These are phyloP conservation scores for Juglanconis oblonga DNA, from an alignment of 2,329 filamentous ascomycete species.

Conservation along the genomic window DNA sequence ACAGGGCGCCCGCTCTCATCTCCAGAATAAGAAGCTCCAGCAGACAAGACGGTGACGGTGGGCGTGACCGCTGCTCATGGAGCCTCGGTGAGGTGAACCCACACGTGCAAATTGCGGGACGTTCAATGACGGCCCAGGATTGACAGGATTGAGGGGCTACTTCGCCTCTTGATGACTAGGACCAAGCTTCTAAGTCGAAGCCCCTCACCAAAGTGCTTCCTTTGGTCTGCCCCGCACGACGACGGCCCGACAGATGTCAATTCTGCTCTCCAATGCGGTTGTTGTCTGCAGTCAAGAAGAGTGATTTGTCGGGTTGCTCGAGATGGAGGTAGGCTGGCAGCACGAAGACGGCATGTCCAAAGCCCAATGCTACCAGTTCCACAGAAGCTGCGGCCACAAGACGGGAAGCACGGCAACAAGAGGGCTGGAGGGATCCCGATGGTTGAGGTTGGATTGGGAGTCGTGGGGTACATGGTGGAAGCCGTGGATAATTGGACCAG, in stretches of 20 bases:
- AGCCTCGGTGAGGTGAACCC: conserved; percentile 6
- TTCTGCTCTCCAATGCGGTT: not conserved
- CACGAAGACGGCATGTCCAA: not conserved
- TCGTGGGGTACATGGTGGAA: conserved; percentile 11
- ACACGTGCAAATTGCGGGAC: conserved; percentile 1
- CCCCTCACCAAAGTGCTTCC: not conserved
- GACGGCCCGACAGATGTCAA: not conserved
- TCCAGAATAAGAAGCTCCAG: conserved; percentile 17
- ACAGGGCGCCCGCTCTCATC: conserved; percentile 12
- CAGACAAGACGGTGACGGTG: conserved; percentile 1
- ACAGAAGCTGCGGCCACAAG: not conserved
- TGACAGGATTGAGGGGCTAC: too few species aligned
- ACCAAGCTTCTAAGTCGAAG: not conserved
- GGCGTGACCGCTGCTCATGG: not conserved
- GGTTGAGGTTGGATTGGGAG: conserved; percentile 9
- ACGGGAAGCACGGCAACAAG: not conserved
- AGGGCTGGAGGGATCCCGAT: not conserved
- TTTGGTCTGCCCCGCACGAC: conserved; percentile 1
- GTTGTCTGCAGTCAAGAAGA: not conserved
- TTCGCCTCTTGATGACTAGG: not conserved
- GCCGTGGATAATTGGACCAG: conserved; percentile 14
- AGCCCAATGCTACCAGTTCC: not conserved
- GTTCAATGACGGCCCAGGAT: not conserved
- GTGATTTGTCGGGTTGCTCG: not conserved
- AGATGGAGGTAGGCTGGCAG: not conserved